Evolutionary conservation across 768 basidiomycete genomes (phyloP).

Genomic region (Butyriboletus loyo): DNA sequence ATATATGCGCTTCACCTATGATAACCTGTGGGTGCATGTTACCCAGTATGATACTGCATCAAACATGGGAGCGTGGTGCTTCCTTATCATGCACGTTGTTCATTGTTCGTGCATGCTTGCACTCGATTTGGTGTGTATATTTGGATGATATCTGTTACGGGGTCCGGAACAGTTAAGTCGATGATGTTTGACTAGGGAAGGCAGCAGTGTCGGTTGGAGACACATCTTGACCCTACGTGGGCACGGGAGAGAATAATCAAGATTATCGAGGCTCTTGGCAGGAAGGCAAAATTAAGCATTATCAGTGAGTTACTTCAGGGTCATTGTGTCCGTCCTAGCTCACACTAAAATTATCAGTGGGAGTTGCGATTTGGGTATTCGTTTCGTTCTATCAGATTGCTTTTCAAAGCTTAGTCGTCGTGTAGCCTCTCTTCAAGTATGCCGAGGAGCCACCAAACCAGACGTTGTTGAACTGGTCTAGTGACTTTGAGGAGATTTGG

Average conservation of each 20-base stretch:
- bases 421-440: conserved; percentile 67
- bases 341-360: conserved; percentile 45
- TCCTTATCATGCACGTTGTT: conserved; percentile 68
- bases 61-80: conserved; percentile 80
- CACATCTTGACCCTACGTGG: conserved; percentile 27
- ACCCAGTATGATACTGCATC: conserved; percentile 79
- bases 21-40: conserved; percentile 64
- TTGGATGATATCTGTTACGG: not conserved
- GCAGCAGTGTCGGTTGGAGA: conserved; percentile 30
- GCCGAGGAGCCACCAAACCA: conserved; percentile 50
- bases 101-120: conserved; percentile 68
- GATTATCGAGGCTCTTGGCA: conserved; percentile 39
- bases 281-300: conserved; percentile 41
- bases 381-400: conserved; percentile 25
- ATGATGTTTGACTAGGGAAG: conserved; percentile 22
- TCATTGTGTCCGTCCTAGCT: conserved; percentile 24
- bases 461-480: conserved; percentile 54
- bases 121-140: conserved; percentile 54
- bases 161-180: not conserved
- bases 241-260: conserved; percentile 39
- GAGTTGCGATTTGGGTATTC: conserved; percentile 58
- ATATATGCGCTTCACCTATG: conserved; percentile 66
- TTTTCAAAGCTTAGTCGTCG: conserved; percentile 11
- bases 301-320: conserved; percentile 41
- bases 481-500: conserved; percentile 64